These are phyloP conservation scores for Hygrocybe punicea DNA, from an alignment of 768 basidiomycete genomes.

Conservation along the genomic window DNA sequence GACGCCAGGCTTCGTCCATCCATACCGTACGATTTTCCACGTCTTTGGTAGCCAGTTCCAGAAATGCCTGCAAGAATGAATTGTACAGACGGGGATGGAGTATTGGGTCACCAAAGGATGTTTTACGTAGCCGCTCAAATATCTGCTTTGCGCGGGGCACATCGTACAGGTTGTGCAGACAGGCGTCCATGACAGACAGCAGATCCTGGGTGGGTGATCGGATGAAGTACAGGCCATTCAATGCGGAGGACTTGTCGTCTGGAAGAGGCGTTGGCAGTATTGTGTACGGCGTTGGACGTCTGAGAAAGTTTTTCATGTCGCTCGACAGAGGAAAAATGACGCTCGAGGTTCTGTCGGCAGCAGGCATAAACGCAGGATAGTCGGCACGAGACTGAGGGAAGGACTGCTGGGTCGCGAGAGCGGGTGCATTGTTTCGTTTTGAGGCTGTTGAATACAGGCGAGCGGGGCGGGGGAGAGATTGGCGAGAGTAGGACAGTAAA, in stretches of 20 bases:
- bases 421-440: conserved; percentile 52
- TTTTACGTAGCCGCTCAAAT: conserved; percentile 57
- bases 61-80: conserved; percentile 61
- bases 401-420: conserved; percentile 42
- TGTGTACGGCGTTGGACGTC: conserved; percentile 47
- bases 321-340: conserved; percentile 9
- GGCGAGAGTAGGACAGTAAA: conserved; percentile 57
- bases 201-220: conserved; percentile 66
- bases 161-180: conserved; percentile 71
- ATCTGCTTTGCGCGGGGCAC: conserved; percentile 72
- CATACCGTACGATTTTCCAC: conserved; percentile 46
- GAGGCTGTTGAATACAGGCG: conserved; percentile 69
- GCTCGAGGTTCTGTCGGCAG: conserved; percentile 10
- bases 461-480: conserved; percentile 64
- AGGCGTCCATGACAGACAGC: conserved; percentile 78
- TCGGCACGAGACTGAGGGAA: conserved; percentile 37
- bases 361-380: conserved; percentile 39
- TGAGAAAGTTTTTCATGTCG: conserved; percentile 52
- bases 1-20: conserved; percentile 57
- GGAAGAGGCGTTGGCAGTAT: conserved; percentile 69
- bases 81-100: conserved; percentile 58
- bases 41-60: conserved; percentile 56
- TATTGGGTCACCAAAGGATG: conserved; percentile 25
- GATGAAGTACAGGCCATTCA: conserved; percentile 54
- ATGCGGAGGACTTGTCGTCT: conserved; percentile 35